Evolutionary conservation across 495 filamentous ascomycete genomes (phyloP), one percentile per base, ranked within the genome.

Genomic region (Hyaloscypha bicolor): DNA sequence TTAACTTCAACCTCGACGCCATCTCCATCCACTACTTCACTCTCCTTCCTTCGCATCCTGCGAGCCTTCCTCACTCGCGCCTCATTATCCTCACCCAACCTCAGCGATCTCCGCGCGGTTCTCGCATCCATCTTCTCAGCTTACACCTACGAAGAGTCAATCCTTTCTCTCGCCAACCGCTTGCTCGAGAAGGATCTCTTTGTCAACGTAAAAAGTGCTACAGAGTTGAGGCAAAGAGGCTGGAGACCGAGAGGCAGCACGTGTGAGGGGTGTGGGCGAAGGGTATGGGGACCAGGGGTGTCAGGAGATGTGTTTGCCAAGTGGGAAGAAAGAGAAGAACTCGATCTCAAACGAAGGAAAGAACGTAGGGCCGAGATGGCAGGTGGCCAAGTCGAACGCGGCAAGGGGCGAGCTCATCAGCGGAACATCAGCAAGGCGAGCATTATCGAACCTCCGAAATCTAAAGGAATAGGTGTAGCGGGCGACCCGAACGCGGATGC

Each of bases 161-260:
- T 99, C 14, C 83, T 98, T 22, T 82, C 86, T 2, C 87, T 99
- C 16, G 92, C 96, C 12, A 94, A 93, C 76, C 85, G 87, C 21
- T 86, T 99, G 67, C 81, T 99, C 1, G 94, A 97, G 65, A 90
- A 93, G 68, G 93, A 96, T 72, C 83, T 97, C 21, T 99, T 97
- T 71, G 86, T 91, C 16, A 90, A 92, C 69, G 93, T 97, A 51
- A 84, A 87, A 45, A 85, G 92, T 65, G 89, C 91, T 14, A 85
- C 90, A 14, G 81, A 83, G 19, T 85, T 94, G 11, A 85, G 94
- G n/a, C 90, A 93, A 74, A 85, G 88, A 29, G 95, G 95, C 12
- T 99, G 95, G 96, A 84, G 93, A 62, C 92, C 95, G 0, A 83
- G 87, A 29, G 90, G 91, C 1, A 92, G 93, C 62, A 89, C 89